These are phyloP conservation scores for Raffaelea deltoideospora DNA, from an alignment of 2,329 filamentous ascomycete species.

Conservation along the genomic window DNA sequence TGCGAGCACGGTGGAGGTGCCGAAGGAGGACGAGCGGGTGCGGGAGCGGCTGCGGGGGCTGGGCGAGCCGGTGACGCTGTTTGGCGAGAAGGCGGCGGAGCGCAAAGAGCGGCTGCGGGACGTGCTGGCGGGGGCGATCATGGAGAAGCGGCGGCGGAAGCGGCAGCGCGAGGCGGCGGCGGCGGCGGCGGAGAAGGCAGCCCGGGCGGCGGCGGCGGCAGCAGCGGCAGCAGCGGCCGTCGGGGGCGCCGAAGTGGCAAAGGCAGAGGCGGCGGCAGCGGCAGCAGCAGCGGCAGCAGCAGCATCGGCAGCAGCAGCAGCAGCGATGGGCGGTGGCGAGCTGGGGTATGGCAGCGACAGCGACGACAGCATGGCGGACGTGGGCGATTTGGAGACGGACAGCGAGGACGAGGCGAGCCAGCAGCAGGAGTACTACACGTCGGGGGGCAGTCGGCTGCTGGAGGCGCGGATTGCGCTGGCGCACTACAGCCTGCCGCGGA, in stretches of 20 bases:
- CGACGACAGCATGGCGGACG: neutral
- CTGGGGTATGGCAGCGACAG: conserved; percentile 26
- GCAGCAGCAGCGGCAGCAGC: neutral
- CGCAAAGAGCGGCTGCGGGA: conserved; percentile 75
- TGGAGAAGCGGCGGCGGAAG: no score
- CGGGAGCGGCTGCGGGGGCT: conserved; percentile 67
- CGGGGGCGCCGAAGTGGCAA: neutral
- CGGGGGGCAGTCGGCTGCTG: conserved; percentile 59
- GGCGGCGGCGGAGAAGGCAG: neutral
- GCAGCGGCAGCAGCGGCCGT: neutral
- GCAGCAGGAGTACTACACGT: conserved; percentile 91
- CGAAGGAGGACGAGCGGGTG: conserved; percentile 79
- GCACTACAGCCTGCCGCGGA: conserved; percentile 66
- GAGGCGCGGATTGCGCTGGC: conserved; percentile 68
- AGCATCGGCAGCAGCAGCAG: neutral
- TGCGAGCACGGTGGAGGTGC: conserved; percentile 78
- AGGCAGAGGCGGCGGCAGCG: neutral
- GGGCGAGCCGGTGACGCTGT: conserved; percentile 87
- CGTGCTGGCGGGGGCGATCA: conserved; percentile 35
- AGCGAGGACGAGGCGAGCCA: conserved; percentile 52
- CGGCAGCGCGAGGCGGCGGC: conserved; percentile 1
- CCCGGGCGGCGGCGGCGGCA: neutral
- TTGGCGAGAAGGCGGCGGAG: conserved; percentile 78
- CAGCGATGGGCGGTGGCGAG: conserved; percentile 25
- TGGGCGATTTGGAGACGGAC: no score